phyloP scores from a whole-genome alignment of 2,329 filamentous ascomycete species.

The Mycosphaerella sp. region DNA sequence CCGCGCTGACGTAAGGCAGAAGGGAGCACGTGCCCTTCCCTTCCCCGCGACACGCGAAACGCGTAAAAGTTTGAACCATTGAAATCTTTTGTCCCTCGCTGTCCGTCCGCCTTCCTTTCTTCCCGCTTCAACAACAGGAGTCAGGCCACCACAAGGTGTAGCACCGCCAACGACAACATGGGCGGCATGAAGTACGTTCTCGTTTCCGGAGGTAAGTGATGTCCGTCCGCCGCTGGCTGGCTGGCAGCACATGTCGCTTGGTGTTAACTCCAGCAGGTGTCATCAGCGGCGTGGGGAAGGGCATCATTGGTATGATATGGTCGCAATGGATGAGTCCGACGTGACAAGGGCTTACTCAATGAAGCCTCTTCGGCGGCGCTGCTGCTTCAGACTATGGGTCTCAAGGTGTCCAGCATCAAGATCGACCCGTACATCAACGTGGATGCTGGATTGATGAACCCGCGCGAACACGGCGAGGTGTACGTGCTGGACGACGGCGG shows the following conservation, averaged over 20 bases:
- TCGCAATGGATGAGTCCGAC: neutral
- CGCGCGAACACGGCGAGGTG: slow-evolving; percentile 75
- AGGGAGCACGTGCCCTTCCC: too few species aligned
- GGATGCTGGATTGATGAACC: slow-evolving; percentile 67
- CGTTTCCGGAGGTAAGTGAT: slow-evolving; percentile 63
- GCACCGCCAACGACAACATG: slow-evolving; percentile 12
- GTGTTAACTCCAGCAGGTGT: slow-evolving; percentile 37
- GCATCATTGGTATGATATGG: slow-evolving; percentile 56
- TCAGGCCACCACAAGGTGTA: slow-evolving; percentile 36
- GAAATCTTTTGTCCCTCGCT: neutral
- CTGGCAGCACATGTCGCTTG: neutral
- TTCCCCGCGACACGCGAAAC: too few species aligned
- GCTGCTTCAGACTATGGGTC: slow-evolving; percentile 71
- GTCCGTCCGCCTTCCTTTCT: slow-evolving; percentile 34
- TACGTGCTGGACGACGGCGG: slow-evolving; percentile 83
- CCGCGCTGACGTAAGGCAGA: too few species aligned
- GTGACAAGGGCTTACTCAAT: slow-evolving; percentile 7
- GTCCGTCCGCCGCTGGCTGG: neutral
- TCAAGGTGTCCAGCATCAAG: slow-evolving; percentile 67
- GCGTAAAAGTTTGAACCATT: neutral
- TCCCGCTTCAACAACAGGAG: slow-evolving; percentile 40
- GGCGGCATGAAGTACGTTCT: slow-evolving; percentile 70
- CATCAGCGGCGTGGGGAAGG: slow-evolving; percentile 58
- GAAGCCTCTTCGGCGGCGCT: slow-evolving; percentile 63
- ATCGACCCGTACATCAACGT: slow-evolving; percentile 70